phyloP scores from a whole-genome alignment of 1,139 yeast species.

The Suhomyces maxii region DNA sequence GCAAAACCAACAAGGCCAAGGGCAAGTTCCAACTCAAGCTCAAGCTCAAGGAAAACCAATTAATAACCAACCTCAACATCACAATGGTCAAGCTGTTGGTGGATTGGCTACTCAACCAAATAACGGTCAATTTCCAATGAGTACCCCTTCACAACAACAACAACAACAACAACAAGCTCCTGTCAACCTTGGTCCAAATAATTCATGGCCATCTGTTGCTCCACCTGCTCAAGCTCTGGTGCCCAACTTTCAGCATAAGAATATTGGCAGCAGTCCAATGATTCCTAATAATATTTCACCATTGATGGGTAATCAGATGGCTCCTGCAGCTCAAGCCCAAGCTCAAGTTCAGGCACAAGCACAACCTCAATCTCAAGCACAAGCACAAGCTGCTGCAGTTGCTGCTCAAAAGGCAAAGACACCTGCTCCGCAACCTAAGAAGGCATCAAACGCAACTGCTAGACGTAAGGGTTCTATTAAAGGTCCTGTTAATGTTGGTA shows the following conservation, averaged over 20 bases:
- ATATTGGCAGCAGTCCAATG: constrained; percentile 24
- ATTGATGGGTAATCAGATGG: constrained; percentile 13
- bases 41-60: constrained; percentile 4
- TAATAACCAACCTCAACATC: constrained; percentile 1
- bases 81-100: constrained; percentile 1
- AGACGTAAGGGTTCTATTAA: constrained; percentile 31
- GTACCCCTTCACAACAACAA: constrained; percentile 1
- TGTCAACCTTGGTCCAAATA: constrained; percentile 20
- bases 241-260: constrained; percentile 9
- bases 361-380: constrained; percentile 12
- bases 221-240: constrained; percentile 12
- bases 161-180: constrained; percentile 3
- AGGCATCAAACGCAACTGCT: constrained; percentile 16
- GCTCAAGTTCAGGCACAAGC: constrained; percentile 8
- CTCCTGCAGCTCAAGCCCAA: constrained; percentile 10
- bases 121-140: constrained; percentile 9
- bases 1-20: constrained; percentile 21
- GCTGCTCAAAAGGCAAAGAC: constrained; percentile 12
- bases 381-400: constrained; percentile 2
- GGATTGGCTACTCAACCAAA: constrained; percentile 6
- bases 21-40: constrained; percentile 1
- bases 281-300: constrained; percentile 26
- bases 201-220: constrained; percentile 23
- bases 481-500: constrained; percentile 19
- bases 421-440: constrained; percentile 18